Evolutionary conservation across 257 asterid species (phyloP).

Genomic region (Rubia yunnanensis): DNA sequence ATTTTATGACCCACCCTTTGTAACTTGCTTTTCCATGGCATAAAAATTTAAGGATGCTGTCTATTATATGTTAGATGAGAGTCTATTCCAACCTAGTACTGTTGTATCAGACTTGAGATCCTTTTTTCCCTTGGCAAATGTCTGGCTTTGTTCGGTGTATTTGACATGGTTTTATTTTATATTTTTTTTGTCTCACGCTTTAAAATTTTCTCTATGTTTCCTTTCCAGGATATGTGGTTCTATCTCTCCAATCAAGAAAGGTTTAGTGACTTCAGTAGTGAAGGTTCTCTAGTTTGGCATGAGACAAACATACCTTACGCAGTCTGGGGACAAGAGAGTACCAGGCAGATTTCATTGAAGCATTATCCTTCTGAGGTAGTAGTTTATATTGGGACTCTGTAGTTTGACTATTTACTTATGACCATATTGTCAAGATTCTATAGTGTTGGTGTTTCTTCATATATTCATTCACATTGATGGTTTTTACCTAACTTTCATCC

Average conservation of each 20-base stretch:
- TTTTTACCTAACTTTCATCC: constrained; percentile 16
- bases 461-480: not conserved
- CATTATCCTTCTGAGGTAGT: constrained; percentile 79
- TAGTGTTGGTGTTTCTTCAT: not conserved
- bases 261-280: constrained; percentile 70
- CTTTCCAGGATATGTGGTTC: constrained; percentile 85
- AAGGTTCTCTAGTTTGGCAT: constrained; percentile 82
- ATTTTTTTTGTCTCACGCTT: not conserved
- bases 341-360: constrained; percentile 59
- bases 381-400: not conserved
- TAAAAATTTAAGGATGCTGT: not conserved
- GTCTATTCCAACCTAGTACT: too few relatives aligned
- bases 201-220: not conserved
- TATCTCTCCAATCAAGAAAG: constrained; percentile 72
- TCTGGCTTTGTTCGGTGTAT: not conserved
- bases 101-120: not conserved
- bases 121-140: not conserved
- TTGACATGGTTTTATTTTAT: not conserved
- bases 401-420: not conserved
- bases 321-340: constrained; percentile 80
- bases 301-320: constrained; percentile 95
- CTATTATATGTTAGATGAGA: not conserved
- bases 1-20: not conserved
- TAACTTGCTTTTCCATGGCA: not conserved
- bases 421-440: not conserved